These are phyloP conservation scores for Puccinia triticina DNA, from an alignment of 1,284 basidiomycete genomes.

Conservation along the genomic window DNA sequence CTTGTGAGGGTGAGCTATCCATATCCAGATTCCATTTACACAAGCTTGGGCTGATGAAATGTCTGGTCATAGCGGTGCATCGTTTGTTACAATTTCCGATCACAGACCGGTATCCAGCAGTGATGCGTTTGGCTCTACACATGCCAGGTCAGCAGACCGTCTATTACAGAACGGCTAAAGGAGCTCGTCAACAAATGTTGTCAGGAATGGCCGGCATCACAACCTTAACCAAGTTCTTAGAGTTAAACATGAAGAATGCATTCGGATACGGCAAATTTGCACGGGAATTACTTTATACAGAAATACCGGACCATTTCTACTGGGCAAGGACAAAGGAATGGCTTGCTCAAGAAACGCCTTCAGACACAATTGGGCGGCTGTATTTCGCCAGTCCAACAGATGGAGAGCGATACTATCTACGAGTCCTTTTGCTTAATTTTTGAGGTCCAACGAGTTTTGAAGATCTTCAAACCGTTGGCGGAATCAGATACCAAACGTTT, in stretches of 20 bases:
- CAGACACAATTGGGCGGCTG: background rate
- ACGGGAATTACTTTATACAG: background rate
- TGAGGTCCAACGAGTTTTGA: background rate
- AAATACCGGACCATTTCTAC: background rate
- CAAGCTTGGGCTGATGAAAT: background rate
- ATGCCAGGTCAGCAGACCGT: background rate
- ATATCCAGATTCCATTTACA: background rate
- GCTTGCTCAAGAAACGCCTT: background rate
- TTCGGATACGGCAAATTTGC: background rate
- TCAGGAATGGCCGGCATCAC: background rate
- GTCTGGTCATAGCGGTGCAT: background rate
- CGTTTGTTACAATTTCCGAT: slow-evolving; percentile 11
- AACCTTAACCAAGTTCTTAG: background rate
- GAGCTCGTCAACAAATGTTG: background rate
- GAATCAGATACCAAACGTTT: no score
- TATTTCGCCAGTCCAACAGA: background rate
- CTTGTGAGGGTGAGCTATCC: slow-evolving; percentile 2
- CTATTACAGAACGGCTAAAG: background rate
- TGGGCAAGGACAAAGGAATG: background rate
- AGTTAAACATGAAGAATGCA: background rate
- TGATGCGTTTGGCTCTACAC: background rate
- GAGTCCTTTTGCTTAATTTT: background rate
- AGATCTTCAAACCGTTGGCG: background rate
- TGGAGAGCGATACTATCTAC: slow-evolving; percentile 16
- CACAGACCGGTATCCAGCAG: background rate